These are phyloP conservation scores for Chrysoporthe cubensis DNA, from an alignment of 2,329 filamentous ascomycete genomes.

Conservation along the genomic window DNA sequence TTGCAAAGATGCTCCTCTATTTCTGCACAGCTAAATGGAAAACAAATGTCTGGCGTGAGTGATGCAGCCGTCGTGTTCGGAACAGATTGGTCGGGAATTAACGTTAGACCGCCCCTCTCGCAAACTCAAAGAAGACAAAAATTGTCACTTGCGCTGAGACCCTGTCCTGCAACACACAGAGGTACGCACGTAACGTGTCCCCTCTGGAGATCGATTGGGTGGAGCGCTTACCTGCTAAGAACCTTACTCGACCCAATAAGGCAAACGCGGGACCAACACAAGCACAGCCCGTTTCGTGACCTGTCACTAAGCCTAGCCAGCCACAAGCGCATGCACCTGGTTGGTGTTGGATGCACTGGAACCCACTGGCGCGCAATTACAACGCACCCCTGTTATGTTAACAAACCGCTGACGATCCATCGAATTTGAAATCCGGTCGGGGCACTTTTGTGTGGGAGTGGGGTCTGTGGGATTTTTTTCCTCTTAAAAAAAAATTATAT, in stretches of 20 bases:
- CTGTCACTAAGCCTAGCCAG: conserved; percentile 2
- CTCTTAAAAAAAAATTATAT: not conserved
- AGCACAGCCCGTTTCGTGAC: not conserved
- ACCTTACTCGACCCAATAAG: conserved; percentile 1
- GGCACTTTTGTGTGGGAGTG: not conserved
- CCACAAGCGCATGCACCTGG: conserved; percentile 3
- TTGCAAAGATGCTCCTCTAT: not conserved
- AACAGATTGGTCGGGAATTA: conserved; percentile 9
- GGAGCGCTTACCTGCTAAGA: conserved; percentile 3
- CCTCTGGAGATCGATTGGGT: not conserved
- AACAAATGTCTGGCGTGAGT: not conserved
- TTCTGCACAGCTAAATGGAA: not conserved
- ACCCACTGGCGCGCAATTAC: conserved; percentile 6
- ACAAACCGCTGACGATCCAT: not conserved
- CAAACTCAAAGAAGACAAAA: conserved; percentile 3
- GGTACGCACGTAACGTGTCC: not conserved
- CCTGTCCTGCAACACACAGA: not conserved
- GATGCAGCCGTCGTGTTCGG: conserved; percentile 13
- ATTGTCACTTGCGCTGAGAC: not conserved
- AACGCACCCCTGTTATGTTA: conserved; percentile 7
- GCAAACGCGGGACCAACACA: not conserved
- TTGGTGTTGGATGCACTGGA: conserved; percentile 4
- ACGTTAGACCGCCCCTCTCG: conserved; percentile 9
- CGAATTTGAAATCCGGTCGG: not conserved
- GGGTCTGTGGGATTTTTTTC: not conserved